Evolutionary conservation across 1,284 basidiomycete species (phyloP), one percentile per base, ranked within the genome.

Genomic region (Blastosporella zonata): DNA sequence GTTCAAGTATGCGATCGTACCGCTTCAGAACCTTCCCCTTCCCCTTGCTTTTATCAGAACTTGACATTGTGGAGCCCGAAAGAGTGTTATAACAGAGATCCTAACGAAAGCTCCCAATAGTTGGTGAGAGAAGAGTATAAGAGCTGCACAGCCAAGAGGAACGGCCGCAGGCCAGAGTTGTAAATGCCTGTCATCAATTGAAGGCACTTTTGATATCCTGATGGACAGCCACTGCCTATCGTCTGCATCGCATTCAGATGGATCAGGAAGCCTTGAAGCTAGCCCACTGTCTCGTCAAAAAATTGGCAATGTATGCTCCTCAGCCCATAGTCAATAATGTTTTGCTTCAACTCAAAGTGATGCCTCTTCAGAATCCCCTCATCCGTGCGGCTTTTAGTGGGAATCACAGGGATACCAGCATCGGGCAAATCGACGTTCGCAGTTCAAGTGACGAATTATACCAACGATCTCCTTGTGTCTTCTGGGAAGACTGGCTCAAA

Each of bases 371-470:
- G 82, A 39, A 70, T 68, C 2, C 66, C 75, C 1, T 46, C 67
- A 8, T 63, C 70, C 31, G 62, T 71, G 2, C 80, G 91, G 13
- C 69, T 93, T 23, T 68, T 95, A 4, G 77, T 94, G 20, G 92
- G 87, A 23, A 75, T 92, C 43, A 74, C 80, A 36, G 90, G 92
- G 12, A 81, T 90, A 12, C 91, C 92, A 4, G 91, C 87, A 0
- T 88, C 89, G 1, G 91, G 92, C 8, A 95, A 95, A 69, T 84
- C 88, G 0, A 79, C 84, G 0, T 74, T 94, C 17, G 78, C 88
- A 1, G 64, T 68, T 28, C 69, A 75, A 7, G 64, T 94, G 15
- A 73, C 81, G 3, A 58, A 72, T 6, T 65, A 73, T 33, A 64
- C 75, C 50, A 85, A 86, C 56, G 44, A 56, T 5, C 50, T 71